phyloP scores from a whole-genome alignment of 2,329 filamentous ascomycete species.

The Xylaria sp. region DNA sequence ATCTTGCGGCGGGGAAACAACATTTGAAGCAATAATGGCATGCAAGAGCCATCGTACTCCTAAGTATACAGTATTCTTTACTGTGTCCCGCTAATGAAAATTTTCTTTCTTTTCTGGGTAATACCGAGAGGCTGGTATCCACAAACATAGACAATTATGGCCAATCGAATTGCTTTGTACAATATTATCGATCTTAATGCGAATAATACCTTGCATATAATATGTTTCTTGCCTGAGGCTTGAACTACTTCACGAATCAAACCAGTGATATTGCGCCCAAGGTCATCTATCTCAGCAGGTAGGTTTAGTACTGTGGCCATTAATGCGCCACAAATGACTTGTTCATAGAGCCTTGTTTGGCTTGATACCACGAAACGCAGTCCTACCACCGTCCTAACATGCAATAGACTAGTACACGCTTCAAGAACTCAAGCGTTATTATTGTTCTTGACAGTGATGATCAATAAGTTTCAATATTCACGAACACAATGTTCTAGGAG shows the following conservation, averaged over 20 bases:
- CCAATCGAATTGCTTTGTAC: conserved; percentile 1
- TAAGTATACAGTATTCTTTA: conserved; percentile 27
- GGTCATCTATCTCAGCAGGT: no score
- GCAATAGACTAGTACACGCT: not conserved
- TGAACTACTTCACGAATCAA: not conserved
- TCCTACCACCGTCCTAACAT: not conserved
- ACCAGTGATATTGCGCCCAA: no score
- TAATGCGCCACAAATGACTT: not conserved
- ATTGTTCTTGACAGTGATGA: not conserved
- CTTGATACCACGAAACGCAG: not conserved
- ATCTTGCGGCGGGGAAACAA: conserved; percentile 26
- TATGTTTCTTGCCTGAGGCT: not conserved
- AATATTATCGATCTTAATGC: not conserved
- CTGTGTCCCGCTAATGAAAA: conserved; percentile 25
- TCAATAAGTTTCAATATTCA: not conserved
- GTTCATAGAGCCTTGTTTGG: not conserved
- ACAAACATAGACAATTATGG: not conserved
- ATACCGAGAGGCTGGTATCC: not conserved
- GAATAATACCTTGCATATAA: conserved; percentile 7
- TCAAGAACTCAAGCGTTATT: not conserved
- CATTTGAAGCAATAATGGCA: conserved; percentile 26
- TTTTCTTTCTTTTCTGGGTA: conserved; percentile 14
- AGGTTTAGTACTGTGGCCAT: not conserved
- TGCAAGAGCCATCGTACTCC: conserved; percentile 17
- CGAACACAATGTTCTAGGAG: conserved; percentile 1